Evolutionary conservation across 108 stramenopile genomes (phyloP), one percentile per base, ranked within the genome.

Genomic region (Licmophora abbreviata): DNA sequence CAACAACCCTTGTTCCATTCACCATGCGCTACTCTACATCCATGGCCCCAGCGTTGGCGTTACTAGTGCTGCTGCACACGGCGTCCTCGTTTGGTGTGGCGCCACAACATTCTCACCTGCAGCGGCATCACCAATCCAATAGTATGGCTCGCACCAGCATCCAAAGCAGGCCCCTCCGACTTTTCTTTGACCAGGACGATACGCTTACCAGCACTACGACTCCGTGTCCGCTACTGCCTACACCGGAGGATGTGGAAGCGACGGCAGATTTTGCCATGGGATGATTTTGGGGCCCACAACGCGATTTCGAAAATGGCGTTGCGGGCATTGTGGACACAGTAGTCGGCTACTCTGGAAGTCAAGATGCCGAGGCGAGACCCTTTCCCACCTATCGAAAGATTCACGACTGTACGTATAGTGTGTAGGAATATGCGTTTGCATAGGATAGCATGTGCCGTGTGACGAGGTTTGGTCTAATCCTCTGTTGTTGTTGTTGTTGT

Each of bases 211-310:
- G n/a, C n/a, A n/a, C 38, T 20, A 40, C 38, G 20, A 40, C 4
- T 40, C 38, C 38, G 3, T 69, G 68, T 46, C 68, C 68, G 9
- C 45, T 69, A 8, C 20, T 69, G 7, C 48, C 48, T 9, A 24
- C 56, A 12, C 61, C 56, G 0, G 45, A 6, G 21, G 55, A 63
- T 32, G 50, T 50, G 14, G 22, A 43, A 0, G 21, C 56, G 0
- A 69, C 57, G 38, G 56, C 61, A 29, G 68, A 69, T 37, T 53
- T 49, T 23, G 68, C 68, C 44, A 57, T 62, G 56, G 68, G 68
- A 57, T 69, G 68, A 69, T 69, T 69, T 57, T 69, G 68, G 68
- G 68, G 68, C 61, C 68, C 68, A 53, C 68, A 69, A 54, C 68
- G 68, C 20, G 68, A 69, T 46, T 61, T 54, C 41, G 68, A 69